phyloP scores from a whole-genome alignment of 176 grass and related monocot species.

The Oryza longistaminata region DNA sequence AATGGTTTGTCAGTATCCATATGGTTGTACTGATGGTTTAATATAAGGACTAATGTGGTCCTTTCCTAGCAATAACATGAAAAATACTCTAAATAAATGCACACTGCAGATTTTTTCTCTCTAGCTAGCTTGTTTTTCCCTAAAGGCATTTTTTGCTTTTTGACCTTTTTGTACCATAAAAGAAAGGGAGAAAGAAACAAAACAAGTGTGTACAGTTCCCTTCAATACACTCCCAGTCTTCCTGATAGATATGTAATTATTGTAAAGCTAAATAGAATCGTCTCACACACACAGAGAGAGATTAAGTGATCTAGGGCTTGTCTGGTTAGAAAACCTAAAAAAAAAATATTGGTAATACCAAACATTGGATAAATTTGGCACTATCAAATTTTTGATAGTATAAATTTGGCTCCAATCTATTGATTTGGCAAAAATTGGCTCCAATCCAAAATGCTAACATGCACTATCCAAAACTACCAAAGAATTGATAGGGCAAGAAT shows the following conservation, averaged over 20 bases:
- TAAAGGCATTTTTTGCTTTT: not conserved
- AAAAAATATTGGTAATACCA: no score
- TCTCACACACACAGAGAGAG: not conserved
- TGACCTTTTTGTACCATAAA: not conserved
- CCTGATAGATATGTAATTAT: not conserved
- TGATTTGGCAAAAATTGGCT: no score
- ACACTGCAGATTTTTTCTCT: not conserved
- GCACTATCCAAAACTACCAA: no score
- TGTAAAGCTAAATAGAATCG: not conserved
- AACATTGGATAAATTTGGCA: no score
- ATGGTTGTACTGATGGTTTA: not conserved
- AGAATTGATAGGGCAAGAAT: no score
- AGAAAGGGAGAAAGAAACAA: not conserved
- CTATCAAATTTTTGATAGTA: no score
- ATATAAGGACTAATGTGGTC: not conserved
- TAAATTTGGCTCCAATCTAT: no score
- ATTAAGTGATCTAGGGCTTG: not conserved
- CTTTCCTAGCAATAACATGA: not conserved
- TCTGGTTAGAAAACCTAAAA: no score
- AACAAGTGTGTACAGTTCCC: not conserved
- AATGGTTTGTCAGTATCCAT: no score
- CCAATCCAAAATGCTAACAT: no score
- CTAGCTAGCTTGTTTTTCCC: conserved; percentile 12
- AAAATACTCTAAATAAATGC: not conserved
- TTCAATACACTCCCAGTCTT: not conserved